phyloP scores from a whole-genome alignment of 2,329 filamentous ascomycete genomes.

The Fusarium cicatricum region DNA sequence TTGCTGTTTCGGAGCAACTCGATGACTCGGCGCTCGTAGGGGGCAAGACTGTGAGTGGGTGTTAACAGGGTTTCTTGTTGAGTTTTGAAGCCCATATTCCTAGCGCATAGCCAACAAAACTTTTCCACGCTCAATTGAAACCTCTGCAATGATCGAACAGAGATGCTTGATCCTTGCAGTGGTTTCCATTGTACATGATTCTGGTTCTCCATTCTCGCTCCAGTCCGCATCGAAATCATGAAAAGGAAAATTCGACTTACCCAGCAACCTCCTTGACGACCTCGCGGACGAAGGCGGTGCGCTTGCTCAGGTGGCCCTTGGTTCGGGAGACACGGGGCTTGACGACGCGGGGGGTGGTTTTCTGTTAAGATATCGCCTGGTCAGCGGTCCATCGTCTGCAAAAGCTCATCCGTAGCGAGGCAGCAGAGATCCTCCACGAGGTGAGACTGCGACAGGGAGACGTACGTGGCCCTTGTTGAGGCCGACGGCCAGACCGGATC shows the following conservation, averaged over 20 bases:
- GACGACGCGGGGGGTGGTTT: conserved; percentile 80
- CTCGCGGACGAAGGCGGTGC: conserved; percentile 95
- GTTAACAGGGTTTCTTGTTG: conserved; percentile 39
- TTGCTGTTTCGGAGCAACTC: conserved; percentile 99
- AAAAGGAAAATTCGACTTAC: conserved; percentile 61
- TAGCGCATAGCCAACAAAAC: background rate
- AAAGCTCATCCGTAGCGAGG: conserved; percentile 40
- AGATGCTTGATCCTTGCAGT: no score
- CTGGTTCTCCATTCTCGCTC: background rate
- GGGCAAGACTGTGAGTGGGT: conserved; percentile 70
- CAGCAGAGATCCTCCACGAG: conserved; percentile 77
- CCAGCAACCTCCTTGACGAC: conserved; percentile 98
- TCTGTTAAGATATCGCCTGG: conserved; percentile 62
- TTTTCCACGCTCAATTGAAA: no score
- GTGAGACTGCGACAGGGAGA: conserved; percentile 65
- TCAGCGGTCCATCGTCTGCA: conserved; percentile 71
- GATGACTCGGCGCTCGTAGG: conserved; percentile 98
- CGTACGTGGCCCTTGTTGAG: conserved; percentile 72
- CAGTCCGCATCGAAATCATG: background rate
- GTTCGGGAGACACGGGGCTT: conserved; percentile 83
- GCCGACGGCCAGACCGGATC: conserved; percentile 67
- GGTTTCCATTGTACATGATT: no score
- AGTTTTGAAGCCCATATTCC: background rate
- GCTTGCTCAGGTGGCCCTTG: conserved; percentile 97
- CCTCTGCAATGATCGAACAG: no score